Base-by-base conservation (phyloP, 73 alveolate species). In the Breviolum minutum region DNA sequence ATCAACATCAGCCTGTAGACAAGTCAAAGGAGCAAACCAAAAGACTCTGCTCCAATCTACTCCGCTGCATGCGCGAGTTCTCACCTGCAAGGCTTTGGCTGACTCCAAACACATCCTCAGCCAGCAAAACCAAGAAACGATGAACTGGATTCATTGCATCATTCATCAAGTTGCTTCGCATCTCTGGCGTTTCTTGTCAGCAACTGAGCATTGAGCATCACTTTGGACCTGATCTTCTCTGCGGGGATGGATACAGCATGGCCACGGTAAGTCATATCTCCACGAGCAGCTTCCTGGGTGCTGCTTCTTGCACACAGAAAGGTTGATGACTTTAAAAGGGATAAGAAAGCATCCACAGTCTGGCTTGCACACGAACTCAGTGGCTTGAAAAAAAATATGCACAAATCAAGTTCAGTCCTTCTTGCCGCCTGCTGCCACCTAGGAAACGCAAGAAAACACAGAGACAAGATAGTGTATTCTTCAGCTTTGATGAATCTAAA, bases 211-310 rank as follows among this genome's bases (percentile, higher is more conserved):
- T n/a, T n/a, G 30, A 22, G 87, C 98, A 27, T 74, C 26, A 92
- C 98, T 27, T 73, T 92, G 29, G 98, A 73, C 69, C 81, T 74
- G 98, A 92, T 92, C 90, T 92, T 92, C 64, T 92, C 98, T 8
- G 98, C 74, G 60, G 98, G 98, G 73, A 92, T 92, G 68, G 98
- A 73, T 19, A 92, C 98, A 20, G 98, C 81, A 62, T 92, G 98
- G 79, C 91, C 79, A 16, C 98, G 98, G 90, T 73, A 92, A 40
- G 61, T 63, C 69, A 92, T 80, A 48, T 76, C 98, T 61, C 90
- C 90, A 24, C 68, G 77, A 7, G 32, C 91, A 9, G 60, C 61
- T 81, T 92, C 71, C 54, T 30, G 95, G n/a, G 22, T 29, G 60
- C 13, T 12, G 13, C 48, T n/a, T 29, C 22, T 29, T 48, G 22